Base-by-base conservation (phyloP, 1,139 yeast genomes). In the Blastobotrys illinoisensis region DNA sequence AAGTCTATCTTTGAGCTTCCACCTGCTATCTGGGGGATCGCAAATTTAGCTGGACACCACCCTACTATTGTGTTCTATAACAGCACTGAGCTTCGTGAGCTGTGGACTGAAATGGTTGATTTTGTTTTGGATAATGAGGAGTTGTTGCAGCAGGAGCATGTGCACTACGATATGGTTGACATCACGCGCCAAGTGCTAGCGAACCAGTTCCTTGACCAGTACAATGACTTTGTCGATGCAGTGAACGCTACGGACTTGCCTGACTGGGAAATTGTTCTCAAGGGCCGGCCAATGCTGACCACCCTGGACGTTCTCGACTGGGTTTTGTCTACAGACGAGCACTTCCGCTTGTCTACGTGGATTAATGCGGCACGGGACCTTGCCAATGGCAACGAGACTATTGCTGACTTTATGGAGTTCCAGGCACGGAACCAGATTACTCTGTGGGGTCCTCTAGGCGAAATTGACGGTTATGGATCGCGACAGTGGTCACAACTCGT, bases 151-250 rank as follows among this genome's bases (percentile, higher is more conserved):
- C 56, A 57, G 47, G 45, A 52, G 20, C 58, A 58, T 46, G 50
- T 58, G 43, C 60, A 58, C 47, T 50, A 57, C 26, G 61, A 58
- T 47, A 36, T 58, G 32, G 61, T 58, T 21, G 61, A 58, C 44
- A 36, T 58, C 18, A 58, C 61, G 19, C 51, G 61, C 21, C 61
- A 58, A 49, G 46, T 56, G 40, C 48, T 58, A 5, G 58, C 57
- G 16, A 58, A 58, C 50, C 19, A 48, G 24, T 58, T 57, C 47
- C 26, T 54, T 5, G 50, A 45, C 23, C 51, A 51, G 47, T 58
- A 58, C 47, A 20, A 44, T 6, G 48, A 51, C 20, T 47, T 55
- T 24, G 54, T 54, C 11, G 5, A 32, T 3, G 23, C 52, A 3
- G 46, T 46, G 7, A 28, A 36, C 16, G 11, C 26, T 4, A 28